Base-by-base conservation (phyloP, 768 basidiomycete species). In the Lactifluus pinguis region DNA sequence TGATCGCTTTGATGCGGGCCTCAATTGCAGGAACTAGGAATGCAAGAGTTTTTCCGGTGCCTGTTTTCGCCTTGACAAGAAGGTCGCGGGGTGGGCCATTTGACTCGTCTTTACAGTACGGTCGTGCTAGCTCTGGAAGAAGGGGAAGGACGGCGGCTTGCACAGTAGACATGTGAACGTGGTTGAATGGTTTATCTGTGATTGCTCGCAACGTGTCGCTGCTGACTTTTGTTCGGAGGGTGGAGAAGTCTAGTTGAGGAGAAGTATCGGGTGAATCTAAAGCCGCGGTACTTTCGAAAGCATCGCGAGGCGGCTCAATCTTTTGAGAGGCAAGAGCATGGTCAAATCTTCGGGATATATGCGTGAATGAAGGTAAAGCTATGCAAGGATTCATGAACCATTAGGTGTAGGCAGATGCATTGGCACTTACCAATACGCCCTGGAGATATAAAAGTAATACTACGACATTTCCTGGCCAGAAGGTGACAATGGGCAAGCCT, bases 1-100 rank as follows among this genome's bases (percentile, higher is more conserved):
- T 72, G n/a, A 93, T 71, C 9, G 79, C 73, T 58, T 80, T 80
- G 19, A 89, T 41, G 8, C 94, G 85, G 2, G 85, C 79, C 68
- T 95, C 90, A 63, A 94, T 79, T 6, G 89, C 90, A 9, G 92
- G 92, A 19, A 95, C 79, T 57, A 97, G 82, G 77, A 94, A 95
- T 0, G 84, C 91, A 38, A 93, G 74, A 0, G 92, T 95, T 74
- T 95, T 95, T 36, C 91, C 92, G 0, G 92, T 92, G 32, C 92
- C 91, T 0, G 92, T 92, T 70, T 85, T 88, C 5, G 92, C 89
- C 69, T 90, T 86, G 58, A 95, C 91, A 49, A 95, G 77, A 25
- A 95, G 72, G 70, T 98, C 93, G 6, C 86, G 81, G 10, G 71
- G 60, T 8, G 63, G 44, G 9, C 60, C 60, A 11, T 65, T 34